Evolutionary conservation across 179 eudicot genomes (phyloP).

Genomic region (Actinidia polygama): DNA sequence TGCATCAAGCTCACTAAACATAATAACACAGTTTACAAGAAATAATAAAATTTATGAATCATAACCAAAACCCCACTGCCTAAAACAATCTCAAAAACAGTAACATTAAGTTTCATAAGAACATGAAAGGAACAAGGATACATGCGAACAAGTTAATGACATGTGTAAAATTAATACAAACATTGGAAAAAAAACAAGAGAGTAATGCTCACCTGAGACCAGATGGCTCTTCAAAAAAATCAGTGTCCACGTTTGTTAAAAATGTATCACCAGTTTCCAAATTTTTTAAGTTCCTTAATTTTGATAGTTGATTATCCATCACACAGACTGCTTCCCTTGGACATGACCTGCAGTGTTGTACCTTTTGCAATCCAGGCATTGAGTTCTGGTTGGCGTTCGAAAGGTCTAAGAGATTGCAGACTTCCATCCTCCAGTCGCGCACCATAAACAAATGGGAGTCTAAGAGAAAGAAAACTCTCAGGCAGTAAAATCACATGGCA

Average conservation of each 20-base stretch:
- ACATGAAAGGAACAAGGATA: neutral
- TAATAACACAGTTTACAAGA: too few species aligned
- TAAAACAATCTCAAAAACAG: neutral
- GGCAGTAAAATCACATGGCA: slow-evolving; percentile 86
- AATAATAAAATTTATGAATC: too few species aligned
- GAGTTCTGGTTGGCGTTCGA: slow-evolving; percentile 76
- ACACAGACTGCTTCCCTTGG: slow-evolving; percentile 47
- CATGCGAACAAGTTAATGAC: neutral
- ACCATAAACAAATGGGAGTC: slow-evolving; percentile 90
- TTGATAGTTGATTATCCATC: slow-evolving; percentile 15
- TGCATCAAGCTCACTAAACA: too few species aligned
- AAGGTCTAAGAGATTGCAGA: slow-evolving; percentile 63
- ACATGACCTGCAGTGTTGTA: slow-evolving; percentile 64
- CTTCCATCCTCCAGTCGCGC: slow-evolving; percentile 64
- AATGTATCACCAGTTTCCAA: slow-evolving; percentile 8
- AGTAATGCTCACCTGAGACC: slow-evolving; percentile 22
- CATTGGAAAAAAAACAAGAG: neutral
- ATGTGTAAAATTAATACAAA: neutral
- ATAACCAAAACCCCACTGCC: slow-evolving; percentile 1
- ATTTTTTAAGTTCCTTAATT: slow-evolving; percentile 12
- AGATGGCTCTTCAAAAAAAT: slow-evolving; percentile 11
- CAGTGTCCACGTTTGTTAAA: neutral
- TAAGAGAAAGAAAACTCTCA: slow-evolving; percentile 87
- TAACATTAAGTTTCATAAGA: neutral
- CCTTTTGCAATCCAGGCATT: slow-evolving; percentile 83